These are phyloP conservation scores for Fraxinus angustifolia DNA, from an alignment of 305 asterid species.

Conservation along the genomic window DNA sequence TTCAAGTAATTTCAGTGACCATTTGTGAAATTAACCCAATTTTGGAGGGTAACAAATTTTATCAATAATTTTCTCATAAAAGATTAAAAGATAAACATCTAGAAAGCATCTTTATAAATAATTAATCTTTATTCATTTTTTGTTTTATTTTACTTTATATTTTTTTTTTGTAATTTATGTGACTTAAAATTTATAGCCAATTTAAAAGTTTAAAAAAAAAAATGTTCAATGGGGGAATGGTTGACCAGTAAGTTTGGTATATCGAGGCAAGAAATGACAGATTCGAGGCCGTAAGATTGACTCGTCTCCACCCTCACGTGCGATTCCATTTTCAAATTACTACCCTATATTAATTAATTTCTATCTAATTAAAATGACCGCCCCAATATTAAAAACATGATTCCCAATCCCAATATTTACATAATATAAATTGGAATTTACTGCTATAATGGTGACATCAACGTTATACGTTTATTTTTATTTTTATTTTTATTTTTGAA, in stretches of 20 bases:
- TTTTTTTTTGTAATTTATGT: not conserved
- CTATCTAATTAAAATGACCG: slow-evolving; percentile 14
- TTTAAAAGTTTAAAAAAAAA: not conserved
- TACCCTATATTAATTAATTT: not conserved
- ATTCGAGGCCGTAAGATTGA: slow-evolving; percentile 46
- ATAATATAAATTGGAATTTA: not conserved
- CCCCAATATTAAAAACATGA: not conserved
- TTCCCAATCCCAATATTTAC: not conserved
- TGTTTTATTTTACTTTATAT: not conserved
- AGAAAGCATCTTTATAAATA: not conserved
- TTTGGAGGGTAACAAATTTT: no score
- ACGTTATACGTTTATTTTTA: not conserved
- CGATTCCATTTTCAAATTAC: slow-evolving; percentile 18
- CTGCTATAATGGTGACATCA: not conserved
- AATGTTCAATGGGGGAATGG: slow-evolving; percentile 32
- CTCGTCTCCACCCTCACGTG: slow-evolving; percentile 54
- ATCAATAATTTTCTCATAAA: not conserved
- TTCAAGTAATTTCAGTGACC: no score
- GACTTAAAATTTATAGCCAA: not conserved
- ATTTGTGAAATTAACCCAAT: no score
- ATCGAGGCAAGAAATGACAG: slow-evolving; percentile 28
- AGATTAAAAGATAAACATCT: not conserved
- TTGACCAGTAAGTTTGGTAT: slow-evolving; percentile 34
- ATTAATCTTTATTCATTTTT: not conserved
- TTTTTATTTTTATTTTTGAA: not conserved